Conservation (phyloP, 169 alveolate species). For the Babesia sp. region DNA sequence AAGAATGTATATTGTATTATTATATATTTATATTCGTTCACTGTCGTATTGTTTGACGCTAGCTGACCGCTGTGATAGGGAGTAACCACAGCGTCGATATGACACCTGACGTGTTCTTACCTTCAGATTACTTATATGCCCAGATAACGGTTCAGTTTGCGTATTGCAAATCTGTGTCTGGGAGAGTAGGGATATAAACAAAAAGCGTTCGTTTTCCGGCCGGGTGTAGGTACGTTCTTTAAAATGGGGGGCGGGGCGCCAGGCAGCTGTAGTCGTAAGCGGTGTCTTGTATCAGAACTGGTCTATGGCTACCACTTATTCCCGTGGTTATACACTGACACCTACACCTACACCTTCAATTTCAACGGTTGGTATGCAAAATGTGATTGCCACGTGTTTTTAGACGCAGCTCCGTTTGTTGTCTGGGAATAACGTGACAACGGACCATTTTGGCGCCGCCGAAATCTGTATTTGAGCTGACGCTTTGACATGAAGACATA, state of each 20-base stretch:
- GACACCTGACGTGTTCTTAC: neutral
- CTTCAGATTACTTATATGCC: neutral
- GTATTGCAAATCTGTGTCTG: conserved; percentile 10
- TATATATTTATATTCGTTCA: neutral
- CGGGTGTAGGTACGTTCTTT: neutral
- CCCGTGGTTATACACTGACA: too few relatives aligned
- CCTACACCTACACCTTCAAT: too few relatives aligned
- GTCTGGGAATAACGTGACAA: too few relatives aligned
- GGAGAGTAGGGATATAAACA: neutral
- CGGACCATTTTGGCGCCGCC: too few relatives aligned
- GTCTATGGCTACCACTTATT: too few relatives aligned
- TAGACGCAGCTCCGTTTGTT: too few relatives aligned
- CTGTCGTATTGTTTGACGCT: neutral
- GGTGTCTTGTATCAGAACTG: neutral
- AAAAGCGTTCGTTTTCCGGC: neutral
- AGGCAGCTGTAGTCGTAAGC: neutral
- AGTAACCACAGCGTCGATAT: neutral
- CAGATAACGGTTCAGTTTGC: conserved; percentile 17
- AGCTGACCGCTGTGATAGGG: neutral
- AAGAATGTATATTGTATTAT: neutral
- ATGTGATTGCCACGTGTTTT: too few relatives aligned
- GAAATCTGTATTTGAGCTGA: too few relatives aligned
- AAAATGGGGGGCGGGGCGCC: conserved; percentile 43
- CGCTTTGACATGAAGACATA: too few relatives aligned
- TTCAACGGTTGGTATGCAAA: too few relatives aligned